phyloP scores from a whole-genome alignment of 345 rosid species.

The Salix caprea region DNA sequence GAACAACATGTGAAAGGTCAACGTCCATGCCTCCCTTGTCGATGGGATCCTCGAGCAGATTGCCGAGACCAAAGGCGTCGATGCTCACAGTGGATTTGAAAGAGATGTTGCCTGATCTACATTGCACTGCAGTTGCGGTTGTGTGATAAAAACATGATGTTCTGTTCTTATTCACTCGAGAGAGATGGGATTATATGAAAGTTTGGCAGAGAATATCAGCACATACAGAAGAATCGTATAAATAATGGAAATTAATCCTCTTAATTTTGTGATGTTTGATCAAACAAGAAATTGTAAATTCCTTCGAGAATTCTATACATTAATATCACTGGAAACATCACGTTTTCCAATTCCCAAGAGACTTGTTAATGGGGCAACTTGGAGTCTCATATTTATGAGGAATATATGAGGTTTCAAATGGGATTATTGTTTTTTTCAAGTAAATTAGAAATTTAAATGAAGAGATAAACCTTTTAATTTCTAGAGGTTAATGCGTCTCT shows the following conservation, averaged over 20 bases:
- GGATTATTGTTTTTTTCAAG: too few species aligned
- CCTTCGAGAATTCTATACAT: neutral
- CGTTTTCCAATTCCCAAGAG: neutral
- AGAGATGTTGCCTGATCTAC: slow-evolving; percentile 33
- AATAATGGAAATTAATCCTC: neutral
- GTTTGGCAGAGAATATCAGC: neutral
- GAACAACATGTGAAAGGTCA: slow-evolving; percentile 26
- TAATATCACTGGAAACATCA: neutral
- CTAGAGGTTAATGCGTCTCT: too few species aligned
- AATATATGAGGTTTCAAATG: too few species aligned
- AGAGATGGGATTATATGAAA: neutral
- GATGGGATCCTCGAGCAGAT: slow-evolving; percentile 17
- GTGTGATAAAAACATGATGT: slow-evolving; percentile 8
- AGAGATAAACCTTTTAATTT: too few species aligned
- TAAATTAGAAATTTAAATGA: too few species aligned
- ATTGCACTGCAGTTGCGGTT: slow-evolving; percentile 36
- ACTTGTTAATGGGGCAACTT: too few species aligned
- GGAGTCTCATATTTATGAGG: too few species aligned
- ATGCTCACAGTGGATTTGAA: slow-evolving; percentile 48
- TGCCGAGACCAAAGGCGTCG: slow-evolving; percentile 35
- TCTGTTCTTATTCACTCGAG: neutral
- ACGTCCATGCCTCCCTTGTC: slow-evolving; percentile 16
- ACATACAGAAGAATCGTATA: neutral
- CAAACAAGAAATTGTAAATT: neutral
- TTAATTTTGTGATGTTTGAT: neutral